Evolutionary conservation across 805 yeast species (phyloP), one percentile per base, ranked within the genome.

Genomic region (Spathaspora gorwiae): DNA sequence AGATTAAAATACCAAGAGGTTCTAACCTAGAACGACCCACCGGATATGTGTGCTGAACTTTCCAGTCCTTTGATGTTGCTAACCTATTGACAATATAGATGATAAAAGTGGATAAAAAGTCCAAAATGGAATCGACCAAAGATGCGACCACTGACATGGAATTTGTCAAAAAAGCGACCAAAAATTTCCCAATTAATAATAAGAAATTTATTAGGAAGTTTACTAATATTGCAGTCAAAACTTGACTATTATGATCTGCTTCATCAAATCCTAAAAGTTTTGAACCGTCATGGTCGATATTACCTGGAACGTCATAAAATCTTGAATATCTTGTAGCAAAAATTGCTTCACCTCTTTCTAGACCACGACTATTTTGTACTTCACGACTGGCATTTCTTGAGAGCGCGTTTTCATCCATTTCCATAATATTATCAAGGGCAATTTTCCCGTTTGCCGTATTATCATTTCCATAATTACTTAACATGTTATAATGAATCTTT

Each of bases 101-200:
- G 52, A 87, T 86, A 47, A 83, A 66, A 0, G 94, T 86, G 13
- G 90, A 84, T 45, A 86, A 61, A 44, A 86, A 81, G 56, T 87
- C 95, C 50, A 86, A 72, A 0, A 80, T 68, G 2, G 92, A 85
- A 64, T 86, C 95, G 35, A 87, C 83, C 50, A 86, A 73, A 1
- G 94, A 85, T 0, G 95, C 95, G 42, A 86, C 68, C 40, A 87
- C 78, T 6, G 94, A 85, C 51, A 87, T 78, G 9, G 95, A 87
- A 56, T 70, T 74, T 0, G 92, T 82, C 57, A 81, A 64, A n/a
- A 79, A 49, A 1, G 82, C 79, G 24, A 84, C 88, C 10, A 73
- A 65, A 3, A 74, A 47, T 56, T 86, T 86, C 2, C 87, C 90
- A 1, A 76, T 37, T 42, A 86, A 64, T 43, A 87, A 67, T 1